Conservation (phyloP, 106 monocot genomes). For the Dendrobium officinale region DNA sequence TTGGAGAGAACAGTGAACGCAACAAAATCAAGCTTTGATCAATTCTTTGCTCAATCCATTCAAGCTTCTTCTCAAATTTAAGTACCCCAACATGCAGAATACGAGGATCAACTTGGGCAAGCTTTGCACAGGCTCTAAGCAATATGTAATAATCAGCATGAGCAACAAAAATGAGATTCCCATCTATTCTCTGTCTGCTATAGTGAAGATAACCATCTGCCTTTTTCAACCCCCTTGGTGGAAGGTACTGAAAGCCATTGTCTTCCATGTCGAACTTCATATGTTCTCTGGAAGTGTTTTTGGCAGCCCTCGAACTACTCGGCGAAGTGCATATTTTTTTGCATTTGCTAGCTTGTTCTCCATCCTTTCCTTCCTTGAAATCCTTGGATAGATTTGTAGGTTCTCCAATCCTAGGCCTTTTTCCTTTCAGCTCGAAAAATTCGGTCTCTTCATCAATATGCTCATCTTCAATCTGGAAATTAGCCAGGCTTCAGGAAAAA, state of each 20-base stretch:
- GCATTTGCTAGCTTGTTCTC: not conserved
- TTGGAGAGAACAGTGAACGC: not conserved
- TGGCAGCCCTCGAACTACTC: not conserved
- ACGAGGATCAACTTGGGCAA: conserved; percentile 50
- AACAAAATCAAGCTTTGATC: conserved; percentile 20
- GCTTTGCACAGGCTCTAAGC: conserved; percentile 64
- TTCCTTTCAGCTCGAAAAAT: conserved; percentile 12
- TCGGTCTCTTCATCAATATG: conserved; percentile 5
- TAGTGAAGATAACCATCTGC: conserved; percentile 44
- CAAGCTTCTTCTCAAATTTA: conserved; percentile 57
- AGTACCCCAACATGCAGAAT: conserved; percentile 52
- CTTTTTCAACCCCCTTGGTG: conserved; percentile 26
- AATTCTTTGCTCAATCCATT: conserved; percentile 57
- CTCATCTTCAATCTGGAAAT: conserved; percentile 21
- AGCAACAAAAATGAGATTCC: conserved; percentile 40
- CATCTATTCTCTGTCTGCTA: conserved; percentile 30
- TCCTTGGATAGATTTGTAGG: not conserved
- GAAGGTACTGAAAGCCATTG: conserved; percentile 57
- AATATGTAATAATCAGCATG: conserved; percentile 79
- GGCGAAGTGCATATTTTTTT: not conserved
- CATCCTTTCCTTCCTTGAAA: conserved; percentile 8
- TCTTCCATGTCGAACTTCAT: conserved; percentile 68
- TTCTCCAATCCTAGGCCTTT: conserved; percentile 23
- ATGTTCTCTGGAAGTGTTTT: conserved; percentile 11
- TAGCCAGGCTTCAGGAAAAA: not conserved